phyloP scores from a whole-genome alignment of 345 rosid species.

The Reutealis trisperma region DNA sequence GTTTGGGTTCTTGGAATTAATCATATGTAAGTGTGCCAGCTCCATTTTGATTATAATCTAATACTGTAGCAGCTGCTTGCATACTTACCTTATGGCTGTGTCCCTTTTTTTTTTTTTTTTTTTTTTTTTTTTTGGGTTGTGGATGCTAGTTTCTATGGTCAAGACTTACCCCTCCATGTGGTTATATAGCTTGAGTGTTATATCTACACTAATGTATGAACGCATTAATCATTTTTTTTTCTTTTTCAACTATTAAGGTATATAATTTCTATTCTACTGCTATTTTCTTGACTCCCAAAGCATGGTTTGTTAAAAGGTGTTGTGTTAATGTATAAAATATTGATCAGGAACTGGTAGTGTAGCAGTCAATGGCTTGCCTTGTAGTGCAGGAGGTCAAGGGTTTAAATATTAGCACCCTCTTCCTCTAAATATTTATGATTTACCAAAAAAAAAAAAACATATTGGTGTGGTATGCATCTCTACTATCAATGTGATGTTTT shows the following conservation, averaged over 20 bases:
- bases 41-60: neutral
- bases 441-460: too few relatives aligned
- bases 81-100: neutral
- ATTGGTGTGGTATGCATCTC: neutral
- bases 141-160: neutral
- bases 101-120: too few relatives aligned
- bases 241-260: neutral
- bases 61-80: neutral
- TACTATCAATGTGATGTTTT: neutral
- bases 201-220: neutral
- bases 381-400: too few relatives aligned
- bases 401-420: too few relatives aligned
- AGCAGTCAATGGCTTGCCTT: too few relatives aligned
- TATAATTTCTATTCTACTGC: neutral
- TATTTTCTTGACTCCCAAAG: neutral
- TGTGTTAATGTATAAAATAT: too few relatives aligned
- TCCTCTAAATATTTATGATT: too few relatives aligned
- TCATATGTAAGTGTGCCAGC: neutral
- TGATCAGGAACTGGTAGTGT: too few relatives aligned
- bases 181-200: neutral
- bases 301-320: neutral
- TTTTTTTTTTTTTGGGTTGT: too few relatives aligned
- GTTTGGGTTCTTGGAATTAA: neutral
- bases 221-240: neutral
- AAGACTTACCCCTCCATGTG: neutral